phyloP scores from a whole-genome alignment of 2,329 filamentous ascomycete genomes.

The Bimuria novae-zelandiae region DNA sequence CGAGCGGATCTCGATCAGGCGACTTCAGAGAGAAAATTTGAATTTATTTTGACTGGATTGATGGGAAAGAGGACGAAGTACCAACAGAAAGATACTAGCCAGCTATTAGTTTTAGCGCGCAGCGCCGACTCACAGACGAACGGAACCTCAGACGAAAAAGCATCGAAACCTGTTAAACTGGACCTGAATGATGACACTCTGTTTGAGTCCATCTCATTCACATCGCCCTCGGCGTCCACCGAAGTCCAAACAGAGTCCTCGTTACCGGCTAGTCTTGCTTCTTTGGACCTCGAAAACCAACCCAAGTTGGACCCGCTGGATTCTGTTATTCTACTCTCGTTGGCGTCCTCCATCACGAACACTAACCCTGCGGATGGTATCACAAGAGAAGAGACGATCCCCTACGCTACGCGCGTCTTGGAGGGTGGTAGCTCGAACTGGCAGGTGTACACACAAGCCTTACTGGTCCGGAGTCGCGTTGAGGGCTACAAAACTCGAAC shows the following conservation, averaged over 20 bases:
- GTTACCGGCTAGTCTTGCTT: slow-evolving; percentile 66
- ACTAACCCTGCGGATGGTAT: slow-evolving; percentile 82
- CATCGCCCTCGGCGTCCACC: slow-evolving; percentile 55
- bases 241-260: slow-evolving; percentile 51
- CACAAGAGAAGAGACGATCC: slow-evolving; percentile 90
- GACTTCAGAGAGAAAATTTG: slow-evolving; percentile 68
- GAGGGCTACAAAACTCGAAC: slow-evolving; percentile 87
- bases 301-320: slow-evolving; percentile 82
- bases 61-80: slow-evolving; percentile 84
- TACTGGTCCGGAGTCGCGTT: slow-evolving; percentile 86
- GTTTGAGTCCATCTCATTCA: slow-evolving; percentile 83
- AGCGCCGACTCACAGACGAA: slow-evolving; percentile 56
- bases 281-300: slow-evolving; percentile 76
- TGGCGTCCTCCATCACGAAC: slow-evolving; percentile 88
- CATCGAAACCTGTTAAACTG: slow-evolving; percentile 67
- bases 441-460: slow-evolving; percentile 95
- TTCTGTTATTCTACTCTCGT: slow-evolving; percentile 79
- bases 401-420: slow-evolving; percentile 86
- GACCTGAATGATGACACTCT: slow-evolving; percentile 91
- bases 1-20: slow-evolving; percentile 72
- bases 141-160: slow-evolving; percentile 16
- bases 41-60: slow-evolving; percentile 82
- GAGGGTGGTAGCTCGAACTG: slow-evolving; percentile 91
- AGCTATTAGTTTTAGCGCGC: slow-evolving; percentile 87
- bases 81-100: slow-evolving; percentile 79